Evolutionary conservation across 345 rosid genomes (phyloP).

Genomic region (Pistacia atlantica): DNA sequence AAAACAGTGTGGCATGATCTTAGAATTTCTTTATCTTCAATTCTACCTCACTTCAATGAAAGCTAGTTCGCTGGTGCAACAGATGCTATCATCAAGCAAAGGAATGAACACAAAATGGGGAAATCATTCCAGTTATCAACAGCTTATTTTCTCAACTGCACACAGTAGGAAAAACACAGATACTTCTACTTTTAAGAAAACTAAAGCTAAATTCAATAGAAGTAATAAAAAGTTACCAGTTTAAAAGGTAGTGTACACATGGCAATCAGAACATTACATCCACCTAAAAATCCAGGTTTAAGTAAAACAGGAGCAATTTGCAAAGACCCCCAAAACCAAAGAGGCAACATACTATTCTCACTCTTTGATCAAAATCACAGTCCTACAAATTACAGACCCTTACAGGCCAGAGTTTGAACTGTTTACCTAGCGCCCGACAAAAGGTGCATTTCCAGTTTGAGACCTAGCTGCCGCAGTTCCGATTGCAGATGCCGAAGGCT

Average conservation of each 20-base stretch:
- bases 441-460: not conserved
- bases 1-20: slow-evolving; percentile 29
- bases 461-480: slow-evolving; percentile 1
- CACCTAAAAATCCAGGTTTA: no score
- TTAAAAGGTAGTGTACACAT: no score
- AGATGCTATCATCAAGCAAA: not conserved
- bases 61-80: slow-evolving; percentile 3
- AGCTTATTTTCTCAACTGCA: not conserved
- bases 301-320: no score
- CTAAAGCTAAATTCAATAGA: no score
- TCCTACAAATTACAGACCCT: no score
- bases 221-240: no score
- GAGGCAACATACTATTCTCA: no score
- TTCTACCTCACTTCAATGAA: not conserved
- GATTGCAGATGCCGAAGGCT: not conserved
- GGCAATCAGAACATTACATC: no score
- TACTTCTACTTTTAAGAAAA: no score
- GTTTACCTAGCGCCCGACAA: slow-evolving; percentile 2
- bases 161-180: not conserved
- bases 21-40: not conserved
- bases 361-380: no score
- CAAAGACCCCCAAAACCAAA: no score
- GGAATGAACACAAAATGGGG: not conserved
- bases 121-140: not conserved
- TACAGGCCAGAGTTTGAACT: no score